These are phyloP conservation scores for Thelephora terrestris DNA, from an alignment of 1,284 basidiomycete genomes.

Conservation along the genomic window DNA sequence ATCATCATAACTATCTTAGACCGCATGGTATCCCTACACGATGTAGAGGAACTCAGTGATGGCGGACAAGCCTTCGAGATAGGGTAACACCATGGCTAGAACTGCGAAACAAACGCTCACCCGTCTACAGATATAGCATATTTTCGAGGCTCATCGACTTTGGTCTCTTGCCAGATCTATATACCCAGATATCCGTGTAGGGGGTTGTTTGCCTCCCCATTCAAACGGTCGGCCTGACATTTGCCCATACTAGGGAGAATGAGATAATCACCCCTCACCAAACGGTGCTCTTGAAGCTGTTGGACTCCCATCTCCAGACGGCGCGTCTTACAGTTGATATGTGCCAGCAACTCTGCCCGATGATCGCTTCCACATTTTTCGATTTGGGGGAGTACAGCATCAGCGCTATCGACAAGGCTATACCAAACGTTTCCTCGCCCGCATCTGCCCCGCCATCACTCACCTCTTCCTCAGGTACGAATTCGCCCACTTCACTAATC, in stretches of 20 bases:
- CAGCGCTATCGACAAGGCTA: constrained; percentile 36
- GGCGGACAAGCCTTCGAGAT: constrained; percentile 63
- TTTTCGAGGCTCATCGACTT: constrained; percentile 43
- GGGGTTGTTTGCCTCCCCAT: constrained; percentile 12
- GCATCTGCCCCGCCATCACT: not conserved
- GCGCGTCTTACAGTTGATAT: constrained; percentile 13
- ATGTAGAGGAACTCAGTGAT: constrained; percentile 50
- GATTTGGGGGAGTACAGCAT: constrained; percentile 42
- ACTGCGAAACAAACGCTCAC: not conserved
- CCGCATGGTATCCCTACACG: constrained; percentile 55
- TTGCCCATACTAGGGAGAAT: constrained; percentile 33
- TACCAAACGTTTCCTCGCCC: constrained; percentile 22
- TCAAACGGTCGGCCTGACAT: constrained; percentile 1
- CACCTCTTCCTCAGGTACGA: not conserved
- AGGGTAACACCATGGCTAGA: constrained; percentile 35
- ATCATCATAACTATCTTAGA: constrained; percentile 55
- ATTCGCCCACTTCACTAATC: not conserved
- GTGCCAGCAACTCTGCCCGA: constrained; percentile 35
- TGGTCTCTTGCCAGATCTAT: constrained; percentile 39
- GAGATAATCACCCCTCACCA: constrained; percentile 79
- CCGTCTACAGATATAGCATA: constrained; percentile 38
- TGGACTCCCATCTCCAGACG: constrained; percentile 72
- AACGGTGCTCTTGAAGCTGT: constrained; percentile 73
- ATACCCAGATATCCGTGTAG: constrained; percentile 41
- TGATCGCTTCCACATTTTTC: constrained; percentile 45